Evolutionary conservation across 768 basidiomycete genomes (phyloP), one percentile per base, ranked within the genome.

Genomic region (Tricholoma matsutake): DNA sequence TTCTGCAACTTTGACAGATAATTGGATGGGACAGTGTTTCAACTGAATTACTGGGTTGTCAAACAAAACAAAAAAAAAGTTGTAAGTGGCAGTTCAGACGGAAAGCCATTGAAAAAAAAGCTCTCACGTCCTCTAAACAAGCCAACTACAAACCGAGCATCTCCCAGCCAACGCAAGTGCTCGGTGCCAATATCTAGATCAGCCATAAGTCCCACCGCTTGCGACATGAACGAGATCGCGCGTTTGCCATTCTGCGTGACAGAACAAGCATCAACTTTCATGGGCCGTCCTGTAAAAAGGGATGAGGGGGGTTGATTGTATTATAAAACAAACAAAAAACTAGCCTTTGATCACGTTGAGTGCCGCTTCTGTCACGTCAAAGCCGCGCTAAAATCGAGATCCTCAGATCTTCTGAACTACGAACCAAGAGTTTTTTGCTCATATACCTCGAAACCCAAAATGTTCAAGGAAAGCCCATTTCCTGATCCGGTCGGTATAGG

Each of bases 141-240:
- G 8, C 94, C 94, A 61, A 83, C 75, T 31, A 88, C 70, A 71
- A 96, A 96, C 7, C 94, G 87, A 13, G 81, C 76, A 67, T 88
- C 89, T 9, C 94, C 94, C 87, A 96, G 87, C 88, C 90, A 94
- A 8, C 92, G 83, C 43, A 95, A 73, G 66, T 91, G 76, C 61
- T 95, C 93, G 1, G 94, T 96, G 58, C 89, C 89, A 49, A 91
- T 74, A 73, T 94, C 93, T 41, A 93, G 61, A 63, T 95, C 92
- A 2, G 94, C 92, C 85, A 94, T 89, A 31, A 96, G 78, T 2
- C 94, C 94, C 20, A 92, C 69, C 2, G 87, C 82, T 75, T 94
- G 92, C 0, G 89, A 86, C 85, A 95, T 87, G 78, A 92, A 95
- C 13, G 91, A 92, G 67, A 91, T 79, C 1, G 78, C 79, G 6